phyloP scores from a whole-genome alignment of 305 asterid species.

The Stenogyne calaminthoides region DNA sequence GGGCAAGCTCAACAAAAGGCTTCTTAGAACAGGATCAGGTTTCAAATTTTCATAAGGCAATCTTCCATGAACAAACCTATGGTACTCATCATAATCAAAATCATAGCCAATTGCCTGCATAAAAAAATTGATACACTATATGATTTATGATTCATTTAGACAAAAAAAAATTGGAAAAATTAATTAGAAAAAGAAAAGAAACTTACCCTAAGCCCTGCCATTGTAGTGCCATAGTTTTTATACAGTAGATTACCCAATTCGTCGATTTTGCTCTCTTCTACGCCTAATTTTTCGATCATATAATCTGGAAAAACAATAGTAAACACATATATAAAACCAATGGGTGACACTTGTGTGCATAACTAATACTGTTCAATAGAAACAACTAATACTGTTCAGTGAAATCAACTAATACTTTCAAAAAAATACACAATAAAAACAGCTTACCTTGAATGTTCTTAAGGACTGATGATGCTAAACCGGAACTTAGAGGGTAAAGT shows the following conservation, averaged over 20 bases:
- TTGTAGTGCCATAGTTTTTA: slow-evolving; percentile 90
- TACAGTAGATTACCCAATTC: slow-evolving; percentile 68
- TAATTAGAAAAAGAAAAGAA: neutral
- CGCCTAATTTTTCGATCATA: slow-evolving; percentile 71
- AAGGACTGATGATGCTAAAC: slow-evolving; percentile 57
- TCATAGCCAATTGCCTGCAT: slow-evolving; percentile 84
- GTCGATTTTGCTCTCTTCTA: slow-evolving; percentile 60
- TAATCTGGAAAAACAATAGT: slow-evolving; percentile 46
- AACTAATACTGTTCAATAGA: no score
- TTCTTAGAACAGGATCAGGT: slow-evolving; percentile 79
- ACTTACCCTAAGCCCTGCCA: slow-evolving; percentile 93
- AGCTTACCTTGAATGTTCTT: slow-evolving; percentile 72
- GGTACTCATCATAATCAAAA: slow-evolving; percentile 85
- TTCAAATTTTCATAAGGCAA: slow-evolving; percentile 78
- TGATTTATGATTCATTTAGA: slow-evolving; percentile 7
- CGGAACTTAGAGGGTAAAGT: slow-evolving; percentile 77
- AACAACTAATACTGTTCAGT: no score
- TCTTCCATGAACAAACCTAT: slow-evolving; percentile 74
- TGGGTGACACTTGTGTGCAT: neutral
- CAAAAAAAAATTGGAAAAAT: neutral
- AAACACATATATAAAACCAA: neutral
- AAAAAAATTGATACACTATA: neutral
- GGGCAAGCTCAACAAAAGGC: slow-evolving; percentile 70
- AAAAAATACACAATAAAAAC: no score
- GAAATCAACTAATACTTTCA: no score